These are phyloP conservation scores for Apiospora saccharicola DNA, from an alignment of 2,329 filamentous ascomycete species.

Conservation along the genomic window DNA sequence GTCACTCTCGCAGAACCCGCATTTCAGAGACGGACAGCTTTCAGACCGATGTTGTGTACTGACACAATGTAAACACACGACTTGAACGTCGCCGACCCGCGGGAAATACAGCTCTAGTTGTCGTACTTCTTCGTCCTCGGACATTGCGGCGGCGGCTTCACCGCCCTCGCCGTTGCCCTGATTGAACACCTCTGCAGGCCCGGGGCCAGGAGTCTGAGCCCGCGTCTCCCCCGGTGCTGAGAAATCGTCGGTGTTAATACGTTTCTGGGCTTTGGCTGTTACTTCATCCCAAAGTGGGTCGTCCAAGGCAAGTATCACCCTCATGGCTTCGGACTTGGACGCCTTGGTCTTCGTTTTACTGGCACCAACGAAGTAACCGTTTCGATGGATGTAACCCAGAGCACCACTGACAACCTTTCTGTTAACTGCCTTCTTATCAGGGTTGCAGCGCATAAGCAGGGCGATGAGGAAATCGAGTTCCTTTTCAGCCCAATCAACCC, in stretches of 20 bases:
- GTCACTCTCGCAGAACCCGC: slow-evolving; percentile 55
- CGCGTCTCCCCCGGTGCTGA: slow-evolving; percentile 5
- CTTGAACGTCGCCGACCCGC: slow-evolving; percentile 49
- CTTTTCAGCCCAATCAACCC: background rate
- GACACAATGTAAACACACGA: slow-evolving; percentile 61
- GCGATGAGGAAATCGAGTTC: slow-evolving; percentile 24
- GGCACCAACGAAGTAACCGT: background rate
- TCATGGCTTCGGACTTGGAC: slow-evolving; percentile 8
- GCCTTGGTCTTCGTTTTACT: slow-evolving; percentile 13
- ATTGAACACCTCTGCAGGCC: background rate
- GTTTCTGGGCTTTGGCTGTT: background rate
- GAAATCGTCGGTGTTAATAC: slow-evolving; percentile 6
- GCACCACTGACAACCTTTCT: background rate
- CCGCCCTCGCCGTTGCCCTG: background rate
- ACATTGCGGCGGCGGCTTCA: background rate
- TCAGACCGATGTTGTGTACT: slow-evolving; percentile 53
- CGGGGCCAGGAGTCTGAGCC: background rate
- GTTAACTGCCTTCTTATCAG: background rate
- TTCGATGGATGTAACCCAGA: background rate
- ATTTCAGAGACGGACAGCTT: slow-evolving; percentile 55
- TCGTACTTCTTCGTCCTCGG: slow-evolving; percentile 42
- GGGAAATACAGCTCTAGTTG: slow-evolving; percentile 61
- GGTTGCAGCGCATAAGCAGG: slow-evolving; percentile 20
- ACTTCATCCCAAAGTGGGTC: background rate
- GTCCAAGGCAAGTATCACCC: background rate